Evolutionary conservation across 805 yeast species (phyloP).

Genomic region (Metschnikowia shivogae): DNA sequence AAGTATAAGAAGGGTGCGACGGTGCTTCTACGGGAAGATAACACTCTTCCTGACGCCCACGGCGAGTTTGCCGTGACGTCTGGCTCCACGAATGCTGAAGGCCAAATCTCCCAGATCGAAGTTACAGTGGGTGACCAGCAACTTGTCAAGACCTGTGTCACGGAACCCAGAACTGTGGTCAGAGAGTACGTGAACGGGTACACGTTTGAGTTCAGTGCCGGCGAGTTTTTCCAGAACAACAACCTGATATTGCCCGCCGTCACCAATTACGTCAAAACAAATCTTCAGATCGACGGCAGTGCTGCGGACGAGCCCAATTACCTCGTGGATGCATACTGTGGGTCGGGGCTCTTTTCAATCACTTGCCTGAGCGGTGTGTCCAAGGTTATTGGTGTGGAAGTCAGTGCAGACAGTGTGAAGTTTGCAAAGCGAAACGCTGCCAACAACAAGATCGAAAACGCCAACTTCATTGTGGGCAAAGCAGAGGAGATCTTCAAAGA

Average conservation of each 20-base stretch:
- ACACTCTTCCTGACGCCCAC: slow-evolving; percentile 37
- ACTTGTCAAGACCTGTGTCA: slow-evolving; percentile 66
- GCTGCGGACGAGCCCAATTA: slow-evolving; percentile 42
- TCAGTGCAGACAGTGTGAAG: slow-evolving; percentile 83
- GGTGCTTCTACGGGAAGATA: slow-evolving; percentile 74
- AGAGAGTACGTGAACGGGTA: slow-evolving; percentile 71
- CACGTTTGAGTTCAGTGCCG: slow-evolving; percentile 85
- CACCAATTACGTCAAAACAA: slow-evolving; percentile 73
- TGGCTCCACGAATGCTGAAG: slow-evolving; percentile 43
- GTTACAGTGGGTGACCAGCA: slow-evolving; percentile 23
- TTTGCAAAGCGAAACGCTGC: slow-evolving; percentile 83
- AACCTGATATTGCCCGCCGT: slow-evolving; percentile 84
- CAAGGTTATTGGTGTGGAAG: slow-evolving; percentile 88
- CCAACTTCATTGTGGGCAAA: slow-evolving; percentile 83
- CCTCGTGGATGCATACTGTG: slow-evolving; percentile 93
- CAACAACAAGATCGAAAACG: slow-evolving; percentile 69
- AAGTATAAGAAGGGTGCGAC: slow-evolving; percentile 78
- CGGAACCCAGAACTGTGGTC: slow-evolving; percentile 73
- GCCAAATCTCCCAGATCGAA: slow-evolving; percentile 26
- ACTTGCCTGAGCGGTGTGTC: slow-evolving; percentile 81
- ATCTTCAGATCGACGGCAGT: slow-evolving; percentile 44
- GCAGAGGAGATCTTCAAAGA: slow-evolving; percentile 85
- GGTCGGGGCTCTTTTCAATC: slow-evolving; percentile 89
- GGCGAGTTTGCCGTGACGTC: slow-evolving; percentile 21
- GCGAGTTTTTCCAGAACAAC: slow-evolving; percentile 92